Evolutionary conservation across 2,329 filamentous ascomycete species (phyloP), one percentile per base, ranked within the genome.

Genomic region (Aureobasidium sp.): DNA sequence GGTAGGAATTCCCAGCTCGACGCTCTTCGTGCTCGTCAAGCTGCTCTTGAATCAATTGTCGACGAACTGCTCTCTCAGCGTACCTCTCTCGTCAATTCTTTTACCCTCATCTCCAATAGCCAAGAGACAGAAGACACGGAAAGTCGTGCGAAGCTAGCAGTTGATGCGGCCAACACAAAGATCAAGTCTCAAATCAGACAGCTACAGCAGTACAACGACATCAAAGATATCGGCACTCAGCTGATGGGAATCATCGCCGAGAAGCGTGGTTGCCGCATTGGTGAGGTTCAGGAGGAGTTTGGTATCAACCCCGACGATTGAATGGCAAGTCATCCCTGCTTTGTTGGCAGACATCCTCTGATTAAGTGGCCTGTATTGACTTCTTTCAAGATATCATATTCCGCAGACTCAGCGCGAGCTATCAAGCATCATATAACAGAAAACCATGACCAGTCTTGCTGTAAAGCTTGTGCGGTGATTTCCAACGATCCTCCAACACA

Each of bases 201-300:
- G 4, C 76, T 90, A 36, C 86, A 88, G 66, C 77, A 83, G 63
- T 90, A 89, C 74, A 90, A 90, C 68, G 86, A 88, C 71, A 84
- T 89, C 67, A 84, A 86, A 65, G 87, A 90, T 71, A 77, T 87
- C 8, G 87, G 83, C 0, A 81, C 85, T 68, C 86, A 85, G 0
- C 69, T 90, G 34, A 80, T 89, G 74, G 85, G 85, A 0, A 73
- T 89, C 67, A 83, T 89, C 70, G 87, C 87, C 4, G 87, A 90
- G 63, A 78, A 81, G 64, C 75, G 84, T 46, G 85, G 84, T 9
- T 78, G 83, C 48, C 76, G 83, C 62, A 78, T 84, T 59, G 70
- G 74, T 57, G 74, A 77, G 36, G 73, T 82, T 13, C 78, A 79
- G 69, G 76, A 77, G 62, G 78, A 80, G 63, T 80, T 78, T 68